Conservation (phyloP, 2,329 filamentous ascomycete genomes). For the Colletotrichum scovillei region DNA sequence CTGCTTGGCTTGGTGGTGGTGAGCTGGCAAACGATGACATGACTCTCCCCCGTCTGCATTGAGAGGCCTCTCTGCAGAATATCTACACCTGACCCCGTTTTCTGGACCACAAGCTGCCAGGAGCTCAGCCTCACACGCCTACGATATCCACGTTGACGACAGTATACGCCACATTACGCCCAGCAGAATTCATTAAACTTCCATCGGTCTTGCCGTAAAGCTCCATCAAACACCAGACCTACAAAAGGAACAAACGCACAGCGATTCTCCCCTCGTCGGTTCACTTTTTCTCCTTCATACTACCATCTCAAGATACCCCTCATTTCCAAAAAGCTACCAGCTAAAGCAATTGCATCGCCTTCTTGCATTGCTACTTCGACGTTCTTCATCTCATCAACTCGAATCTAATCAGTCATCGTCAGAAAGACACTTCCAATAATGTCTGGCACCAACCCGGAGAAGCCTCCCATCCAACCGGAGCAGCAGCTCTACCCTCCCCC, state of each 20-base stretch:
- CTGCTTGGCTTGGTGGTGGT: background rate
- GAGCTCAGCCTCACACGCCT: constrained; percentile 10
- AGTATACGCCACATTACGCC: constrained; percentile 23
- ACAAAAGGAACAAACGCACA: constrained; percentile 10
- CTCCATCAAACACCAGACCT: constrained; percentile 8
- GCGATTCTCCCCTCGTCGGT: background rate
- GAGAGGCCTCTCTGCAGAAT: constrained; percentile 18
- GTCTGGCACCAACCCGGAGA: constrained; percentile 33
- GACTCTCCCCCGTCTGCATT: background rate
- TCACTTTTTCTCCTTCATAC: background rate
- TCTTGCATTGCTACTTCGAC: background rate
- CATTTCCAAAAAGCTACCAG: background rate
- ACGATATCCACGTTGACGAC: constrained; percentile 25
- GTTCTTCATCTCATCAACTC: background rate
- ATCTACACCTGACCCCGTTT: background rate
- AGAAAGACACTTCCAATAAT: background rate
- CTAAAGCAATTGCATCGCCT: background rate
- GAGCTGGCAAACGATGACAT: constrained; percentile 15
- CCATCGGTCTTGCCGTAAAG: constrained; percentile 7
- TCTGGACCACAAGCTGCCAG: background rate
- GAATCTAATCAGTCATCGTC: background rate
- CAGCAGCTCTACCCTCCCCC: constrained; percentile 34
- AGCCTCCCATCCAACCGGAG: constrained; percentile 33
- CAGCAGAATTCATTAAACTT: constrained; percentile 6
- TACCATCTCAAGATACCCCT: background rate